phyloP scores from a whole-genome alignment of 495 filamentous ascomycete genomes.

The Cryomyces minteri region DNA sequence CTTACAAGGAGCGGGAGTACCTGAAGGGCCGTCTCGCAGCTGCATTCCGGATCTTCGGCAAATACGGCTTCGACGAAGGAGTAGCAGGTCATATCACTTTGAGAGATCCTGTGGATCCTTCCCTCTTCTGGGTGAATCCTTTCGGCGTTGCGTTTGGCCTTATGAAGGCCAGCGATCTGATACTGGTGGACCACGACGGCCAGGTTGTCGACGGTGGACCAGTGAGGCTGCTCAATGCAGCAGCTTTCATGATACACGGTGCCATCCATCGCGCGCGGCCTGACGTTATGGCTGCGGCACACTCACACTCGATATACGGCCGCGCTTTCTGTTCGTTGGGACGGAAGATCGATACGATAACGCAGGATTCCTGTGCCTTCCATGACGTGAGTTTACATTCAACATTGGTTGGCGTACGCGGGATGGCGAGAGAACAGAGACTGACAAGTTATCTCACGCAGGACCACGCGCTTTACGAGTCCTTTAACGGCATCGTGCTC shows the following conservation, averaged over 20 bases:
- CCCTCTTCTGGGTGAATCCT: conserved; percentile 66
- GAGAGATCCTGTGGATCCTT: conserved; percentile 47
- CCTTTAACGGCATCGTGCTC: conserved; percentile 58
- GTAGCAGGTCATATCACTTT: conserved; percentile 21
- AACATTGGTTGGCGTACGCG: background rate
- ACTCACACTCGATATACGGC: conserved; percentile 55
- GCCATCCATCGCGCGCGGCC: conserved; percentile 47
- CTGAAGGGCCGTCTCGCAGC: conserved; percentile 46
- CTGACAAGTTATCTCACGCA: conserved; percentile 8
- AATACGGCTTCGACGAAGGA: conserved; percentile 43
- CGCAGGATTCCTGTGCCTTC: conserved; percentile 25
- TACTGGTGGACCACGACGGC: conserved; percentile 46
- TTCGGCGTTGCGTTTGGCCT: conserved; percentile 53
- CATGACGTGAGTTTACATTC: conserved; percentile 11
- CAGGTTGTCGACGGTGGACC: conserved; percentile 50
- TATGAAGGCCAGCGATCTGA: conserved; percentile 53
- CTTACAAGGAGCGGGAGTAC: conserved; percentile 42
- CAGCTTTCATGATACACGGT: conserved; percentile 29
- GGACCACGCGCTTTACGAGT: conserved; percentile 43
- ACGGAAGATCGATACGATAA: conserved; percentile 46
- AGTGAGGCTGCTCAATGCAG: conserved; percentile 42
- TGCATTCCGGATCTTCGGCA: conserved; percentile 52
- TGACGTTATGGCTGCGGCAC: conserved; percentile 54
- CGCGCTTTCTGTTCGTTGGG: conserved; percentile 50
- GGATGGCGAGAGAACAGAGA: background rate